Evolutionary conservation across 495 filamentous ascomycete genomes (phyloP).

Genomic region (Cercophora newfieldiana): DNA sequence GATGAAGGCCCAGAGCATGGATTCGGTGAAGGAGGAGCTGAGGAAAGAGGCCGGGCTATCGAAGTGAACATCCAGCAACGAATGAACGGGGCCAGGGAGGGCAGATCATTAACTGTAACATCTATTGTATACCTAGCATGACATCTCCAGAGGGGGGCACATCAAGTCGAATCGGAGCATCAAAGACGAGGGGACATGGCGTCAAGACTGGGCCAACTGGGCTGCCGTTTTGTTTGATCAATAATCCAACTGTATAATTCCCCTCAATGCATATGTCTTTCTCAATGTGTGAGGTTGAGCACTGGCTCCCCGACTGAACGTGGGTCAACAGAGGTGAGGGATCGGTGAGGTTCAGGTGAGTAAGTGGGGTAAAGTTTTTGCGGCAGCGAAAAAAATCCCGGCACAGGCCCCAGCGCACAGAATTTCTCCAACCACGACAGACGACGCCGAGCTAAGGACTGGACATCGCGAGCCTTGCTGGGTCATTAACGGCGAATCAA

Average conservation of each 20-base stretch:
- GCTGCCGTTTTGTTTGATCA: neutral
- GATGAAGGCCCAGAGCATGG: conserved; percentile 53
- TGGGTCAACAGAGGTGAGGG: conserved; percentile 12
- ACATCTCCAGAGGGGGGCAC: no score
- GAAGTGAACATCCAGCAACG: neutral
- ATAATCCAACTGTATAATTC: neutral
- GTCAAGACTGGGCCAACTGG: no score
- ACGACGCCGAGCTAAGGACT: conserved; percentile 24
- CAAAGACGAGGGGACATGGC: no score
- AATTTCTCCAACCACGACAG: conserved; percentile 38
- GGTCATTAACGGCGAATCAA: conserved; percentile 24
- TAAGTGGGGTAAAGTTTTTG: conserved; percentile 39
- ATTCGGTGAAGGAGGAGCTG: conserved; percentile 64
- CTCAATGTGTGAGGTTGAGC: neutral
- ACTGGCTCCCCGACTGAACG: neutral
- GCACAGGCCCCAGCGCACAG: conserved; percentile 35
- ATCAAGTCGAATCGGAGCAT: no score
- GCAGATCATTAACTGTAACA: neutral
- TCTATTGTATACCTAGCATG: neutral
- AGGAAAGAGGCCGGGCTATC: conserved; percentile 40
- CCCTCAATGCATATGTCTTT: neutral
- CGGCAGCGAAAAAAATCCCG: conserved; percentile 38
- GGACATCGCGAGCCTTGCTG: conserved; percentile 33
- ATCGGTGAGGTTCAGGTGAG: conserved; percentile 17
- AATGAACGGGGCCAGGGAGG: neutral